Evolutionary conservation across 306 rosid genomes (phyloP).

Genomic region (Inga oerstediana): DNA sequence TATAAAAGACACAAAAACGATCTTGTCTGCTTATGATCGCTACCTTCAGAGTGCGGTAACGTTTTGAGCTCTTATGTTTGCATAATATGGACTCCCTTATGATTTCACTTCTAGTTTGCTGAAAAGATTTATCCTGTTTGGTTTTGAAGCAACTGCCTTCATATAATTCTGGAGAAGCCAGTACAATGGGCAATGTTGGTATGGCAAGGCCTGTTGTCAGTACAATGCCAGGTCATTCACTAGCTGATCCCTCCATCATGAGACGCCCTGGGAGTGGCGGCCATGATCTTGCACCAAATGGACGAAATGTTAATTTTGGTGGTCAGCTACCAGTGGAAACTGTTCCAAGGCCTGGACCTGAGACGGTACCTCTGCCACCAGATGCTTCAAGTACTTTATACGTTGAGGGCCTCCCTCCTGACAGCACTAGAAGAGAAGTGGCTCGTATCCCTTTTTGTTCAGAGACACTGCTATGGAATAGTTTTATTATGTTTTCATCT

Average conservation of each 20-base stretch:
- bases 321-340: conserved; percentile 65
- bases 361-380: conserved; percentile 75
- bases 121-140: conserved; percentile 39
- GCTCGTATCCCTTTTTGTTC: conserved; percentile 81
- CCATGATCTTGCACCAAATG: conserved; percentile 65
- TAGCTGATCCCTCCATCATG: conserved; percentile 58
- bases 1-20: conserved; percentile 62
- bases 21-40: conserved; percentile 88
- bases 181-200: conserved; percentile 60
- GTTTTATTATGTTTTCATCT: conserved; percentile 7
- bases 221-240: conserved; percentile 55
- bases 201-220: conserved; percentile 54
- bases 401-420: conserved; percentile 92
- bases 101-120: conserved; percentile 31
- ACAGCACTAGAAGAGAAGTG: conserved; percentile 82
- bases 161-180: conserved; percentile 65
- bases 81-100: conserved; percentile 18
- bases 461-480: conserved; percentile 21
- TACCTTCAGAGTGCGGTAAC: conserved; percentile 90
- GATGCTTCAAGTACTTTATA: conserved; percentile 92
- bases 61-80: conserved; percentile 26
- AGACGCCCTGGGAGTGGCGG: conserved; percentile 59
- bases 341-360: conserved; percentile 67
- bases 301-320: conserved; percentile 55
- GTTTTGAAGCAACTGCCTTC: conserved; percentile 71